Conservation (phyloP, 148 eudicot genomes). For the Amaranthus hypochondriacus region DNA sequence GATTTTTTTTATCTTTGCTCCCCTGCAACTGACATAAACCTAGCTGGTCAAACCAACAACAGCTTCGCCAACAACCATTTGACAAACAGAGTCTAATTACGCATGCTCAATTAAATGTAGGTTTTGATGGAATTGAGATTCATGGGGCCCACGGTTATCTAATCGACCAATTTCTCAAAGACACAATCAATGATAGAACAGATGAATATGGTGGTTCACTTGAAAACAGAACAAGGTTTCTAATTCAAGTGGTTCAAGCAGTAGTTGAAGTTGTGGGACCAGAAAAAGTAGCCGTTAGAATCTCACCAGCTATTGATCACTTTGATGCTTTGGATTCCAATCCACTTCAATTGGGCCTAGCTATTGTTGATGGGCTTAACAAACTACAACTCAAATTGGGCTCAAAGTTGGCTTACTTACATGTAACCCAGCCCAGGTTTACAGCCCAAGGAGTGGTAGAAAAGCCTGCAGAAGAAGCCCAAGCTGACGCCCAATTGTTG, state of each 20-base stretch:
- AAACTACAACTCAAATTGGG: conserved; percentile 39
- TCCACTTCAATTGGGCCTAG: conserved; percentile 63
- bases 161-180: conserved; percentile 79
- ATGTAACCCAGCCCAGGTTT: conserved; percentile 69
- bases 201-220: conserved; percentile 80
- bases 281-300: conserved; percentile 52
- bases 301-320: conserved; percentile 81
- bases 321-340: conserved; percentile 69
- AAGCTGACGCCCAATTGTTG: conserved; percentile 44
- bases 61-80: too few relatives aligned
- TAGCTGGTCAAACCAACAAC: too few relatives aligned
- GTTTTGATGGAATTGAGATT: conserved; percentile 87
- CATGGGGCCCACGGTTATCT: conserved; percentile 88
- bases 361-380: conserved; percentile 56
- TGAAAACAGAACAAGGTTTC: conserved; percentile 60
- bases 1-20: too few relatives aligned
- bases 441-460: conserved; percentile 44
- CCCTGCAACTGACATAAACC: too few relatives aligned
- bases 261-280: conserved; percentile 53
- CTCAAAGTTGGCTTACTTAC: conserved; percentile 50
- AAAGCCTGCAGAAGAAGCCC: conserved; percentile 33
- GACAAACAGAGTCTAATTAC: too few relatives aligned
- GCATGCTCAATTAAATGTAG: conserved; percentile 19
- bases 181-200: conserved; percentile 69
- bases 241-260: conserved; percentile 48